Base-by-base conservation (phyloP, 805 yeast species). In the Saccharomycopsis olivae region DNA sequence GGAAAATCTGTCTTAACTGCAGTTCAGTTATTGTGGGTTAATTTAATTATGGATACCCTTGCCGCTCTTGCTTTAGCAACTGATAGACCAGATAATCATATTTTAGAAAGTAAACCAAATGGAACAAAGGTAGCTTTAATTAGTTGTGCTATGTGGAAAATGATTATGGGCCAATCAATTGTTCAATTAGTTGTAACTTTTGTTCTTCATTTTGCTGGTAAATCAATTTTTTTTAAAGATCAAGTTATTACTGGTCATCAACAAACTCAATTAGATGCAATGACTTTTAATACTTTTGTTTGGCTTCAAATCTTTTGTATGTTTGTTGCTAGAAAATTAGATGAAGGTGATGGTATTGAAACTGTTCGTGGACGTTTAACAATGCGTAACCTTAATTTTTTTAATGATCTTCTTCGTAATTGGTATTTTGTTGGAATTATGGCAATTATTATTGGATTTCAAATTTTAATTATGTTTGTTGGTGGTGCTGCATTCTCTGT, bases 21-120 rank as follows among this genome's bases (percentile, higher is more conserved):
- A 1, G 98, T 92, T 34, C 98, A 92, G 63, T 73, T 92, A 50
- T 67, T 92, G 47, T 92, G 98, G 98, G 96, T 92, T 37, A 92
- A 92, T 60, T 68, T 92, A 59, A 92, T 92, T 53, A 92, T 92
- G 98, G 98, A 92, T 59, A 92, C 98, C 0, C 71, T 92, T 47
- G 98, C 98, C 3, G 98, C 98, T 3, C 68, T 92, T 51, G 98
- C 98, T 0, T 69, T 92, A 52, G 98, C 98, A 5, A 92, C 98
- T 3, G 98, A 92, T 57, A 88, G 89, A 51, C 98, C 98, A 0
- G 88, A 86, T 51, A 83, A 78, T 35, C 71, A 78, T 30, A 78
- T 85, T 32, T 65, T 92, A 54, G 74, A 81, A 47, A 69, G 85
- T 39, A 77, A 73, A 54, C 99, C 98, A 2, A 86, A 79, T 31